Evolutionary conservation across 2,329 filamentous ascomycete genomes (phyloP), one percentile per base, ranked within the genome.

Genomic region (Penicillium sp.): DNA sequence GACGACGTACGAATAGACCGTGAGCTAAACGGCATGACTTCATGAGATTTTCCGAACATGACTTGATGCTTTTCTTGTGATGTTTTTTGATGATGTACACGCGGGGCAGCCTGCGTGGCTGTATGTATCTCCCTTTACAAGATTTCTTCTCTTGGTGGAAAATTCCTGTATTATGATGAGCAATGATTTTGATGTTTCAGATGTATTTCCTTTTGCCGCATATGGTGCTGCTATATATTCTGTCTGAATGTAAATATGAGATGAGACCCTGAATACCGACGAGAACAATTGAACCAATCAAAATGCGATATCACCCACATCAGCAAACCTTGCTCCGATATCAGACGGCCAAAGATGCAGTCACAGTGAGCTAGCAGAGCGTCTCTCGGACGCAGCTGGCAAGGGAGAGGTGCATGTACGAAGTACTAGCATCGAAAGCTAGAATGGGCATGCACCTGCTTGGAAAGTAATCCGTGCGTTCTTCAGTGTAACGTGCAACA

Each of bases 161-260:
- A 49, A 31, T 54, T 50, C 53, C 31, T 62, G 53, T 64, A 62
- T 58, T 64, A 63, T 66, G 63, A 67, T 62, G 65, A 64, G 57
- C 52, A 38, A 67, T 60, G 60, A 61, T 57, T 60, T 59, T 55
- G 47, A 66, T 58, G 62, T 48, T 59, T 6, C 57, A 26, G 57
- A 58, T 62, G 66, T 45, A 56, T 46, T 31, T 61, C 31, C n/a
- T 38, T 61, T 52, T 44, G 15, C n/a, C 38, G 29, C 53, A 56
- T 38, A 46, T 60, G 58, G 41, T 52, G 29, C 45, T 54, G 26
- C 15, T 53, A 41, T 54, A 44, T 30, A 50, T 47, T 31, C 21
- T 15, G 41, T 23, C 7, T 45, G 46, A 55, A 69, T 71, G 67
- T 70, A 71, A 65, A 71, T 71, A 69, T 61, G 65, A 66, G 47